phyloP scores from a whole-genome alignment of 345 rosid genomes.

The Dipteronia dyeriana region DNA sequence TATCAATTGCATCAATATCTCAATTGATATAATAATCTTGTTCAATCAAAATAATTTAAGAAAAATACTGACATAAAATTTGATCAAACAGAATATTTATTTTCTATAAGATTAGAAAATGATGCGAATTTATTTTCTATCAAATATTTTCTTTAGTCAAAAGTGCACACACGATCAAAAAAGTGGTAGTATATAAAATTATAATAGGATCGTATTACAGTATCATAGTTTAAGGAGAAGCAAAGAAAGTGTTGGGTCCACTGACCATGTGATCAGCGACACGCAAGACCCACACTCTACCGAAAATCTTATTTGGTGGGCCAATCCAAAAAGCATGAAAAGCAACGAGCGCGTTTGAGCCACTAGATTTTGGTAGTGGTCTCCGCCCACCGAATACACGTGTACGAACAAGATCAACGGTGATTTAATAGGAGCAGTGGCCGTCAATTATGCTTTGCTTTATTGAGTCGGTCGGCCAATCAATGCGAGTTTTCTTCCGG shows the following conservation, averaged over 20 bases:
- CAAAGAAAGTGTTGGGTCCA: background rate
- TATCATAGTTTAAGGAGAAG: background rate
- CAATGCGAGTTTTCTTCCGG: background rate
- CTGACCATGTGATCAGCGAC: conserved; percentile 3
- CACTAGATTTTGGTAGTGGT: background rate
- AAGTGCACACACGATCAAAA: background rate
- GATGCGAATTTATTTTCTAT: too few relatives aligned
- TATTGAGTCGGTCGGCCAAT: background rate
- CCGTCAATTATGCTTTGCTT: background rate
- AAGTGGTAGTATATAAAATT: background rate
- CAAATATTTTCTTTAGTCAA: background rate
- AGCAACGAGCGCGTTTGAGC: background rate
- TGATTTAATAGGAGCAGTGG: background rate
- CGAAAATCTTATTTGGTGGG: background rate
- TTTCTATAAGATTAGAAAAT: too few relatives aligned
- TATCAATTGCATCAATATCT: too few relatives aligned
- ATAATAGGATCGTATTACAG: background rate
- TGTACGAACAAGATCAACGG: background rate
- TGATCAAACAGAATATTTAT: too few relatives aligned
- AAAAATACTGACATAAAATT: too few relatives aligned
- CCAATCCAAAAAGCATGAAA: background rate
- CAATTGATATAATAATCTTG: too few relatives aligned
- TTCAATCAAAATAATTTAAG: too few relatives aligned
- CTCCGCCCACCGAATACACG: background rate
- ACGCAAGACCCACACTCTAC: background rate